Base-by-base conservation (phyloP, 1,139 yeast species). In the Wickerhamomyces sp. region DNA sequence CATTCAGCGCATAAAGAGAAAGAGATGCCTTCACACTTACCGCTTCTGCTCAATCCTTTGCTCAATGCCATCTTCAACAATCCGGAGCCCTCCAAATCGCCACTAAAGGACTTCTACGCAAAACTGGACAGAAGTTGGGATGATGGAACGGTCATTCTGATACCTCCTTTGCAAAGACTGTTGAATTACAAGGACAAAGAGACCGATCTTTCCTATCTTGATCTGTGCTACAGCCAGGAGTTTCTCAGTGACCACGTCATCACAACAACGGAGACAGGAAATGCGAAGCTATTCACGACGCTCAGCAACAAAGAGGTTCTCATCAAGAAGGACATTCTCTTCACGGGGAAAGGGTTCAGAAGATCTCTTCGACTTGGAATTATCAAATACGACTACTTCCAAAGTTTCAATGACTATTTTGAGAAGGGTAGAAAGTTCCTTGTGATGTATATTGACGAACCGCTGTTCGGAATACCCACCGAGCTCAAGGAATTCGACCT, bases 191-290 rank as follows among this genome's bases (percentile, higher is more conserved):
- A 58, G 31, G 91, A 83, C 46, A 62, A 65, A 12, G 68, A 66
- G 12, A 53, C 79, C 0, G 65, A 69, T 17, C 45, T 58, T 5
- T 57, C 70, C 2, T 68, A 78, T 37, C 57, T 56, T 13, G 87
- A 82, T 4, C 56, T 79, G 16, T 82, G 89, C 51, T 71, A 72
- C 37, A 70, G 66, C 34, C 79, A 76, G 32, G 89, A 82, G 20
- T 87, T 85, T 52, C 61, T 86, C 8, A 71, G 72, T 35, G 75
- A 88, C 1, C 96, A 87, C 57, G 72, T 87, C 17, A 57, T 85
- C 27, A 56, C 68, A 2, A 53, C 70, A 16, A 56, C 66, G 10
- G 60, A 64, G 38, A 51, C 64, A 26, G 64, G 66, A 32, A 55
- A 70, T 23, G 61, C 76, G 2, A 64, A 70, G 41, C 58, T 73